Base-by-base conservation (phyloP, 495 filamentous ascomycete species). In the Mycothermus thermophilus region DNA sequence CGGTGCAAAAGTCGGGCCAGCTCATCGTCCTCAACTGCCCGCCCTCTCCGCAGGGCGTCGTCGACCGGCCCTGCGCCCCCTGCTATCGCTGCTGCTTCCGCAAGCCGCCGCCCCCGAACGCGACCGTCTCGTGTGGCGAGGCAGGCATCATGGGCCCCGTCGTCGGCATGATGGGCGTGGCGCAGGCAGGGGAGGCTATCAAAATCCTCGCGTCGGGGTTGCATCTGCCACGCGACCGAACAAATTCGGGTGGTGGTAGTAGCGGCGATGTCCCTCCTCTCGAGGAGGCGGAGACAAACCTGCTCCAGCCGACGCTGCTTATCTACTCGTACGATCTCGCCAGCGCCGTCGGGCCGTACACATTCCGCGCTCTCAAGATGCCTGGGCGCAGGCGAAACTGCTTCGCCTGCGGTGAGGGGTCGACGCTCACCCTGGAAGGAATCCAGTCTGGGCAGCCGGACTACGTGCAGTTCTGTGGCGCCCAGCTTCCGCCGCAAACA, bases 21-120 rank as follows among this genome's bases (percentile, higher is more conserved):
- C 69, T 97, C 2, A 80, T 90, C 55, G 75, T 93, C 1, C 63
- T 97, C 23, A 83, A 83, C 48, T 65, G 70, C 25, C 79, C 78
- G 6, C 63, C 75, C 2, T 56, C 55, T 0, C 48, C 63, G 5
- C 57, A 58, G 23, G 66, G 67, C 5, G 32, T 50, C 3, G 20
- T 42, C 3, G 42, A 51, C 15, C 57, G 57, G 4, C 33, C 30
- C 0, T 40, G 40, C 18, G 77, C 83, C 0, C 86, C 87, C 1
- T 97, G 90, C 58, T 97, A 97, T 57, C 70, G 90, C 20, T 97
- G 90, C 53, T 73, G 95, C 20, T 97, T 93, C 50, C 81, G 83
- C 0, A 77, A 75, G 31, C 87, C 88, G 1, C 86, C 90, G 1
- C 83, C 86, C 4, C 67, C 82, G 0, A 76, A 76, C 25, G 80